Percentiles rank a stretch among this genome's conserved stretches.
These are phyloP conservation scores for Trichosporon asahii DNA, from an alignment of 1,284 basidiomycete genomes.

Conservation along the genomic window DNA sequence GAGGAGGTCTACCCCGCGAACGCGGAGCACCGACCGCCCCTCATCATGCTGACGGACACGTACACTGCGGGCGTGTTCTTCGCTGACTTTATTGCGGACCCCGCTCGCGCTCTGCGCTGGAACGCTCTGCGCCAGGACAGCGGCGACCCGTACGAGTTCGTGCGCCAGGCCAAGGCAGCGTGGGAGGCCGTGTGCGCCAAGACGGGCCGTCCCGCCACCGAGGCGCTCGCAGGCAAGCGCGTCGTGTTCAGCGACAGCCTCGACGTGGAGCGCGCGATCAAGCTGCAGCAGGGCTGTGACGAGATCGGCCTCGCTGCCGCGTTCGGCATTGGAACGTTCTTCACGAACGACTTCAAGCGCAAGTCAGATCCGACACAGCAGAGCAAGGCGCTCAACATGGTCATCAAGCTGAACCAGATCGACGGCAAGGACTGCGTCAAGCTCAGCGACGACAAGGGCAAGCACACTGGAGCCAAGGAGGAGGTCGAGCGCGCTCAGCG, in stretches of 20 bases:
- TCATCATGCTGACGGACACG: slow-evolving; percentile 85
- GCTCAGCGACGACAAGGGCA: slow-evolving; percentile 82
- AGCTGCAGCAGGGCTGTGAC: slow-evolving; percentile 67
- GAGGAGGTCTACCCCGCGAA: slow-evolving; percentile 65
- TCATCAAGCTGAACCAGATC: slow-evolving; percentile 80
- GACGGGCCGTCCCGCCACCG: slow-evolving; percentile 57
- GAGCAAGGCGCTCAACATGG: slow-evolving; percentile 84
- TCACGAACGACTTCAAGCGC: slow-evolving; percentile 80
- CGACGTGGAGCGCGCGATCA: slow-evolving; percentile 66
- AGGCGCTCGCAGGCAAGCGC: slow-evolving; percentile 60
- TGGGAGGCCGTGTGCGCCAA: slow-evolving; percentile 51
- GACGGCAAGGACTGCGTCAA: slow-evolving; percentile 74
- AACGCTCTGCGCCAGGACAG: slow-evolving; percentile 84
- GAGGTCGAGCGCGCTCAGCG: slow-evolving; percentile 44
- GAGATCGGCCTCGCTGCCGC: slow-evolving; percentile 70
- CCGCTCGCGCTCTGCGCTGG: slow-evolving; percentile 67
- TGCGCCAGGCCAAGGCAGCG: slow-evolving; percentile 64
- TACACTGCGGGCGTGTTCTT: slow-evolving; percentile 83
- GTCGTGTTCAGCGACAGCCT: slow-evolving; percentile 82
- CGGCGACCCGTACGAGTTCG: slow-evolving; percentile 77
- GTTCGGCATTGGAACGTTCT: slow-evolving; percentile 86
- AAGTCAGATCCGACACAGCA: slow-evolving; percentile 60
- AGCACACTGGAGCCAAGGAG: slow-evolving; percentile 53
- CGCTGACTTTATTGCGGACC: slow-evolving; percentile 64
- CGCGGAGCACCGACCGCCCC: slow-evolving; percentile 54